Conservation (phyloP, 2,329 filamentous ascomycete genomes). For the Claviceps sp. region DNA sequence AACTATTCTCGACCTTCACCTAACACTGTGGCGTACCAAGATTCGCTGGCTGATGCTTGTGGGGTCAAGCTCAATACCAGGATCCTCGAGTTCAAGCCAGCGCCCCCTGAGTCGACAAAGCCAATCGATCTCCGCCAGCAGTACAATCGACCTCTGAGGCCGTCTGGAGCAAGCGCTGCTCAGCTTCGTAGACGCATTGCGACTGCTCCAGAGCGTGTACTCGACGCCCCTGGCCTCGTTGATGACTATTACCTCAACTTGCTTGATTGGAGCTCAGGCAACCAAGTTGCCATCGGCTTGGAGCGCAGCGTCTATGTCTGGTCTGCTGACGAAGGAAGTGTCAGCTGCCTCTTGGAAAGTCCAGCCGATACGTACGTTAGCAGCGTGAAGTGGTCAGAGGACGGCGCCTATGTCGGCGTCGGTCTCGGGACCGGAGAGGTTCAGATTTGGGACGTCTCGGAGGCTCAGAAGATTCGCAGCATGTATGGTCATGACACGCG, state of each 20-base stretch:
- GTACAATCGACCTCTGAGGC: slow-evolving; percentile 91
- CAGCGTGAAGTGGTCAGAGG: slow-evolving; percentile 97
- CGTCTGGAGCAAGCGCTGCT: slow-evolving; percentile 57
- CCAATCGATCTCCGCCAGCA: slow-evolving; percentile 94
- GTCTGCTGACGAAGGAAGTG: slow-evolving; percentile 87
- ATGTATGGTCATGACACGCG: slow-evolving; percentile 97
- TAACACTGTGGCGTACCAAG: slow-evolving; percentile 81
- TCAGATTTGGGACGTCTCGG: slow-evolving; percentile 98
- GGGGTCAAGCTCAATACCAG: slow-evolving; percentile 88
- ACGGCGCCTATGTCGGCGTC: slow-evolving; percentile 91
- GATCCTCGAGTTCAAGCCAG: slow-evolving; percentile 96
- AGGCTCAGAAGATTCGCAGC: slow-evolving; percentile 88
- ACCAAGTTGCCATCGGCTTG: slow-evolving; percentile 94
- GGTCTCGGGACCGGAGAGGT: slow-evolving; percentile 92
- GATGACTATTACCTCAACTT: slow-evolving; percentile 99
- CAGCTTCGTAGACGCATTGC: slow-evolving; percentile 87
- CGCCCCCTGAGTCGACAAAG: slow-evolving; percentile 94
- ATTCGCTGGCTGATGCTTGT: slow-evolving; percentile 79
- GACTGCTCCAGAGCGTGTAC: slow-evolving; percentile 86
- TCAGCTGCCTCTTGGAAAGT: slow-evolving; percentile 80
- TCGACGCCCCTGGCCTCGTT: slow-evolving; percentile 89
- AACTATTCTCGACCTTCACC: slow-evolving; percentile 69
- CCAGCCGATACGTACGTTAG: slow-evolving; percentile 87
- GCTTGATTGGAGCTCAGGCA: slow-evolving; percentile 93
- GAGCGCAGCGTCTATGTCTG: slow-evolving; percentile 97